Evolutionary conservation across 1,139 yeast species (phyloP), one percentile per base, ranked within the genome.

Genomic region (Kodamaea arcana): DNA sequence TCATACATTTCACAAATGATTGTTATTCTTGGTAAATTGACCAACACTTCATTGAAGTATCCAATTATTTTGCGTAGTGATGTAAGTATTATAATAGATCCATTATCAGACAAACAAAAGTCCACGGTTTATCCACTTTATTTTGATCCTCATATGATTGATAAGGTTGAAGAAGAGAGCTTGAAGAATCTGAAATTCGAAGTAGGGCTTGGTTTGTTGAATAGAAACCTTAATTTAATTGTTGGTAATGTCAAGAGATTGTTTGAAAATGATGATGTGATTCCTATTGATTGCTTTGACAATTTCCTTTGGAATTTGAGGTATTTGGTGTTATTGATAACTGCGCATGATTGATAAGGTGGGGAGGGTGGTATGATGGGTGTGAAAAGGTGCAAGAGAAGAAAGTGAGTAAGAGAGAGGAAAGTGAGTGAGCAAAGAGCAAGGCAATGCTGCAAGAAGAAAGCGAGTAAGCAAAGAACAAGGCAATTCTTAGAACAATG

Each of bases 221-320:
- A 58, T 37, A 58, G 56, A 32, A 65, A 68, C 39, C 37, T 69
- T 16, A 43, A 54, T 3, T 42, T 48, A 10, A 48, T 68, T 16
- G 47, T 62, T 4, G 47, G 54, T 25, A 50, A 50, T 17, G 49
- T 60, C 3, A 54, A 31, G 29, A 20, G 14, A 51, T 48, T 24
- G 34, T 45, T 12, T 44, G 48, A 35, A 38, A 24, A 41, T 14
- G 45, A 46, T 14, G 32, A 36, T 31, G 34, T 41, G 29, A 51
- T 67, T 9, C 74, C 75, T 1, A 44, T 54, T 3, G 74, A 69
- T 34, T 62, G 70, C 42, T 43, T 57, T 14, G 75, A 68, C 45
- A 67, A 68, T 40, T 56, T 68, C 31, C 48, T 68, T 39, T 69
- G 75, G 75, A 65, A 58, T 35, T 43, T 69, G 24, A 62, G 68